These are phyloP conservation scores for Syncephalastrum contaminatum DNA, from an alignment of 371 early-diverging fungal species.

Conservation along the genomic window DNA sequence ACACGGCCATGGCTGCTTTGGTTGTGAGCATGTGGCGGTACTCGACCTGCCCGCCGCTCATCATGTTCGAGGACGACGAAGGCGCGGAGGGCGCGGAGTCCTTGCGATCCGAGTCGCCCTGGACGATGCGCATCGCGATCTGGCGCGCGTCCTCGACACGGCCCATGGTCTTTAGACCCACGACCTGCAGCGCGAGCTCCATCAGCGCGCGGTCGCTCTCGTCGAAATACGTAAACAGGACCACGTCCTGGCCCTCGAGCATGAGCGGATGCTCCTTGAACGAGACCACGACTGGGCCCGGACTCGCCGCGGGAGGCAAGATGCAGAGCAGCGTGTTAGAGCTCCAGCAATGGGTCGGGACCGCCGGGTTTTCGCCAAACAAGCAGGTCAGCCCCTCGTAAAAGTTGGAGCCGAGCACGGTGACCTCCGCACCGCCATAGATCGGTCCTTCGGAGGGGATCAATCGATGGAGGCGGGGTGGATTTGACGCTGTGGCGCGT, in stretches of 20 bases:
- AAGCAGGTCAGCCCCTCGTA: constrained; percentile 63
- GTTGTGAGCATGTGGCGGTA: constrained; percentile 23
- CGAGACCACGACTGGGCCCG: constrained; percentile 69
- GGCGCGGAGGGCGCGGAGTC: constrained; percentile 1
- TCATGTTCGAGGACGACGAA: constrained; percentile 1
- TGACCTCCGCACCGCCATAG: constrained; percentile 72
- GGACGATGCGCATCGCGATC: constrained; percentile 66
- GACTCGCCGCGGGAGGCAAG: constrained; percentile 65
- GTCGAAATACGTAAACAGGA: constrained; percentile 59
- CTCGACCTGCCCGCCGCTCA: constrained; percentile 8
- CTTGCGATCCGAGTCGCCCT: constrained; percentile 45
- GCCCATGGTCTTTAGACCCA: constrained; percentile 69
- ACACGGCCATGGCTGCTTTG: constrained; percentile 29
- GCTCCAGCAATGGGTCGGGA: constrained; percentile 64
- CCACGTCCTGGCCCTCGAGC: constrained; percentile 49
- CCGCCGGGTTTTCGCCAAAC: constrained; percentile 68
- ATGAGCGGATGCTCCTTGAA: constrained; percentile 56
- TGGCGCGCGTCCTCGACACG: constrained; percentile 60
- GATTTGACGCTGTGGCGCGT: constrained; percentile 18
- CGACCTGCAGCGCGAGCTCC: constrained; percentile 75
- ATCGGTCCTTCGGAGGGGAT: constrained; percentile 73
- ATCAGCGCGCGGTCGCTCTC: constrained; percentile 76
- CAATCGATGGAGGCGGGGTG: constrained; percentile 50
- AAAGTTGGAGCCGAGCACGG: constrained; percentile 69
- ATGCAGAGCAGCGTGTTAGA: constrained; percentile 66